Conservation (phyloP, 2,329 filamentous ascomycete genomes). For the Colletotrichum theobromicola region DNA sequence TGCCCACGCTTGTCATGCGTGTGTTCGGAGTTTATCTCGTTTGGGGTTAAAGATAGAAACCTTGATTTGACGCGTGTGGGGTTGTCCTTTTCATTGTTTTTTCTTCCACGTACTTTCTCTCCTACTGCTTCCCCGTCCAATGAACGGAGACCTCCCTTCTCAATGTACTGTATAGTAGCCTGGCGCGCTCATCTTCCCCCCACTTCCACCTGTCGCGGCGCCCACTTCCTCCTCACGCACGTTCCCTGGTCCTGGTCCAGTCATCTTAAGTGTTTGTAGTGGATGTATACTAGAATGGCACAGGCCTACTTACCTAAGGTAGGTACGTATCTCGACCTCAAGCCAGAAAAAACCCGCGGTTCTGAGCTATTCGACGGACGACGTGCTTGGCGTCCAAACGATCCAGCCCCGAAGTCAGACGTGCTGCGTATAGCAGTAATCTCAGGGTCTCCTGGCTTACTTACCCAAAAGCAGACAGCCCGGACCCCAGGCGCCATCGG, state of each 20-base stretch:
- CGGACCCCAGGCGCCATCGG: not conserved
- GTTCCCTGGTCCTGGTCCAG: not conserved
- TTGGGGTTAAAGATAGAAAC: slow-evolving; percentile 22
- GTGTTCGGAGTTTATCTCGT: slow-evolving; percentile 21
- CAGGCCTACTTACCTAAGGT: not conserved
- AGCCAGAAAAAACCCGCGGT: not conserved
- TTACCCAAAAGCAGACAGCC: not conserved
- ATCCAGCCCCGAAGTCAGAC: not conserved
- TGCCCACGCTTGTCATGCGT: slow-evolving; percentile 3
- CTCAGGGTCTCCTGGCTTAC: not conserved
- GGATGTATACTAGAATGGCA: not conserved
- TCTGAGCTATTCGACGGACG: not conserved
- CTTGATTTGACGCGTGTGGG: slow-evolving; percentile 18
- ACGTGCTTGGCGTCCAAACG: not conserved
- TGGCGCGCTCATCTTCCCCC: not conserved
- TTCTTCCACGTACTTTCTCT: too few relatives aligned
- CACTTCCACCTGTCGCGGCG: not conserved
- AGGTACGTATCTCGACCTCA: not conserved
- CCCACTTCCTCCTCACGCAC: not conserved
- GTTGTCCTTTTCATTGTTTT: not conserved
- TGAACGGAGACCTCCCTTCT: not conserved
- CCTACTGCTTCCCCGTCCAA: not conserved
- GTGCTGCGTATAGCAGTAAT: not conserved
- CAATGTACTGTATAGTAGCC: not conserved
- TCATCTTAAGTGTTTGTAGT: not conserved